These are phyloP conservation scores for Myotisia sp. DNA, from an alignment of 2,329 filamentous ascomycete species.

Conservation along the genomic window DNA sequence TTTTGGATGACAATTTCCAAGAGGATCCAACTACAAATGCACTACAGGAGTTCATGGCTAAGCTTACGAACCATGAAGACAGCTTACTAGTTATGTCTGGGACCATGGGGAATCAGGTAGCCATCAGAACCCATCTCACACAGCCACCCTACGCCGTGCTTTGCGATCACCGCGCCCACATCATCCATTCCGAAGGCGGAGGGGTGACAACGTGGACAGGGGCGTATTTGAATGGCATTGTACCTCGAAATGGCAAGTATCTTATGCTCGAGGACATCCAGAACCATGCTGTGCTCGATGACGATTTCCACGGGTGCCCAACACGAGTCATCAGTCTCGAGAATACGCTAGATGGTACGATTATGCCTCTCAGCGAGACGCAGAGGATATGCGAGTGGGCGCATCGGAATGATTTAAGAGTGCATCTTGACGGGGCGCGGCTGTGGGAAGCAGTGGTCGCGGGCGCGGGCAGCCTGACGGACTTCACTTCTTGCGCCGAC, in stretches of 20 bases:
- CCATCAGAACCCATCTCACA: slow-evolving; percentile 59
- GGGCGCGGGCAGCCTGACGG: slow-evolving; percentile 50
- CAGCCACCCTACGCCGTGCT: slow-evolving; percentile 70
- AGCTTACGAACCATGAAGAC: slow-evolving; percentile 59
- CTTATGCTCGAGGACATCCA: slow-evolving; percentile 65
- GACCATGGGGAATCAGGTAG: slow-evolving; percentile 88
- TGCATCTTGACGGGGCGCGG: slow-evolving; percentile 68
- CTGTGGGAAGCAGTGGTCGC: slow-evolving; percentile 69
- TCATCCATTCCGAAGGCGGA: slow-evolving; percentile 50
- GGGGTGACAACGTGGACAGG: slow-evolving; percentile 59
- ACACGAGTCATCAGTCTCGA: slow-evolving; percentile 72
- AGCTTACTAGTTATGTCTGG: slow-evolving; percentile 73
- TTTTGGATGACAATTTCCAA: slow-evolving; percentile 70
- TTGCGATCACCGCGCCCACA: slow-evolving; percentile 65
- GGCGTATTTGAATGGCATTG: slow-evolving; percentile 52
- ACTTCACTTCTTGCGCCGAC: slow-evolving; percentile 57
- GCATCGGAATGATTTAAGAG: slow-evolving; percentile 46
- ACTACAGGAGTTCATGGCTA: slow-evolving; percentile 60
- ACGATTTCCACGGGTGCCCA: slow-evolving; percentile 64
- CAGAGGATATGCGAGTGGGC: slow-evolving; percentile 58
- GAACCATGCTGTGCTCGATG: slow-evolving; percentile 47
- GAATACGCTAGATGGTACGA: slow-evolving; percentile 67
- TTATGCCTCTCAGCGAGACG: slow-evolving; percentile 63
- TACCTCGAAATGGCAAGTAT: slow-evolving; percentile 56
- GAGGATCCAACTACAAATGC: slow-evolving; percentile 67